phyloP scores from a whole-genome alignment of 495 filamentous ascomycete species.

The Cudoniella acicularis region DNA sequence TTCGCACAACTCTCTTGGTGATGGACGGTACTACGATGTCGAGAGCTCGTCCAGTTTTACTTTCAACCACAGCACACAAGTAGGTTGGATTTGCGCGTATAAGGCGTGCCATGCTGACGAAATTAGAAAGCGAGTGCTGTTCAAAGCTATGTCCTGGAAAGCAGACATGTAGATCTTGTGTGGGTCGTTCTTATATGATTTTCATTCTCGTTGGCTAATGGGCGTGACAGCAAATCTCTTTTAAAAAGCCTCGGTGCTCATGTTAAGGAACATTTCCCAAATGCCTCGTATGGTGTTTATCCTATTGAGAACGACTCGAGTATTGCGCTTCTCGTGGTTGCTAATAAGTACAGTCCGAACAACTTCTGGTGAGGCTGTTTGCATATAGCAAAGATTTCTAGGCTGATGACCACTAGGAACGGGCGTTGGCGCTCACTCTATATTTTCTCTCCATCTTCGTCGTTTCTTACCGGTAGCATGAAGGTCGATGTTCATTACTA shows the following conservation, averaged over 20 bases:
- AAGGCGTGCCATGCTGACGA: constrained; percentile 5
- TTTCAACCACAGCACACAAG: constrained; percentile 82
- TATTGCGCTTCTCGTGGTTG: constrained; percentile 78
- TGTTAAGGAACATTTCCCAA: constrained; percentile 85
- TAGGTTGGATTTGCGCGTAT: constrained; percentile 24
- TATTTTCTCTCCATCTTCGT: constrained; percentile 63
- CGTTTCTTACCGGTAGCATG: constrained; percentile 59
- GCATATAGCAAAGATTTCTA: not conserved
- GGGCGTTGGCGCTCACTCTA: constrained; percentile 93
- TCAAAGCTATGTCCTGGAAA: constrained; percentile 79
- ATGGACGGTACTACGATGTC: constrained; percentile 81
- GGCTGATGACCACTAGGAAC: constrained; percentile 58
- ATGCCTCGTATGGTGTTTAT: constrained; percentile 74
- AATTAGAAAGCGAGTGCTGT: constrained; percentile 74
- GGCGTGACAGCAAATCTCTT: constrained; percentile 62
- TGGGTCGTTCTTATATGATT: constrained; percentile 34
- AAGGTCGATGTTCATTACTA: constrained; percentile 98
- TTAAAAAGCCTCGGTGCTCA: constrained; percentile 74
- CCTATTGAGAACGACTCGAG: constrained; percentile 70
- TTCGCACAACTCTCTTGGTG: constrained; percentile 73
- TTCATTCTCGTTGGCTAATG: not conserved
- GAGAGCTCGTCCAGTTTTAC: constrained; percentile 81
- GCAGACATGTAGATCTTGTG: constrained; percentile 75
- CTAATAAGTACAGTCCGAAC: constrained; percentile 94
- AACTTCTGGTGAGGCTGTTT: constrained; percentile 76